These are phyloP conservation scores for Ilyonectria destructans DNA, from an alignment of 2,329 filamentous ascomycete genomes.

Conservation along the genomic window DNA sequence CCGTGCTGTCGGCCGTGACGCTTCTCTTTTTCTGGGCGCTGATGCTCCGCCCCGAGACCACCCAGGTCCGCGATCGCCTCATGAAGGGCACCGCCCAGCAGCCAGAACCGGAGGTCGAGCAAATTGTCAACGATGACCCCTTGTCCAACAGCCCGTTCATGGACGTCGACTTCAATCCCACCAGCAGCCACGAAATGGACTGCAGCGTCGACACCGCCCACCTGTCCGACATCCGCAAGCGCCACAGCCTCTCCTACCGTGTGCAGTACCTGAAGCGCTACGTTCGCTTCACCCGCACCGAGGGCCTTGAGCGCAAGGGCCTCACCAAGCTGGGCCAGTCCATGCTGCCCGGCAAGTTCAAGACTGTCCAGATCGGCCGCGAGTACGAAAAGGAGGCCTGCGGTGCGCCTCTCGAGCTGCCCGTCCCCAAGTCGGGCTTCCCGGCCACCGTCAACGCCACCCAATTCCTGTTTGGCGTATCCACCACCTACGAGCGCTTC, in stretches of 20 bases:
- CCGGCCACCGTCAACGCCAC: constrained; percentile 69
- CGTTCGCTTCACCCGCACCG: constrained; percentile 64
- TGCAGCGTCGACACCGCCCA: constrained; percentile 66
- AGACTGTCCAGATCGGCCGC: constrained; percentile 64
- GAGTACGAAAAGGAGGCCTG: constrained; percentile 62
- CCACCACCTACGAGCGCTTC: constrained; percentile 71
- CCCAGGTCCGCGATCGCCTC: constrained; percentile 60
- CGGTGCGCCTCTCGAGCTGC: constrained; percentile 65
- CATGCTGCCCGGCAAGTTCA: constrained; percentile 66
- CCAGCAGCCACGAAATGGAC: constrained; percentile 58
- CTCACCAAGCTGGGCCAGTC: constrained; percentile 67
- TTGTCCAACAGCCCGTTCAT: constrained; percentile 35
- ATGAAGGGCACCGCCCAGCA: constrained; percentile 50
- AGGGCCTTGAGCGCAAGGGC: constrained; percentile 65
- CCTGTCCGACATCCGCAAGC: constrained; percentile 62
- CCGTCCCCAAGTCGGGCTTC: constrained; percentile 66
- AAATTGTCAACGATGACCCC: constrained; percentile 36
- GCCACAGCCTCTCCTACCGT: constrained; percentile 64
- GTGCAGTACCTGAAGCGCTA: constrained; percentile 73
- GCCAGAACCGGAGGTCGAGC: constrained; percentile 51
- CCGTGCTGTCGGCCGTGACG: constrained; percentile 60
- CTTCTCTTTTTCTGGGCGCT: constrained; percentile 59
- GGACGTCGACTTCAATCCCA: constrained; percentile 34
- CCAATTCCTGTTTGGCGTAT: constrained; percentile 73
- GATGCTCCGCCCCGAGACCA: constrained; percentile 60